Conservation (phyloP, 2,329 filamentous ascomycete genomes). For the Fusarium sp. region DNA sequence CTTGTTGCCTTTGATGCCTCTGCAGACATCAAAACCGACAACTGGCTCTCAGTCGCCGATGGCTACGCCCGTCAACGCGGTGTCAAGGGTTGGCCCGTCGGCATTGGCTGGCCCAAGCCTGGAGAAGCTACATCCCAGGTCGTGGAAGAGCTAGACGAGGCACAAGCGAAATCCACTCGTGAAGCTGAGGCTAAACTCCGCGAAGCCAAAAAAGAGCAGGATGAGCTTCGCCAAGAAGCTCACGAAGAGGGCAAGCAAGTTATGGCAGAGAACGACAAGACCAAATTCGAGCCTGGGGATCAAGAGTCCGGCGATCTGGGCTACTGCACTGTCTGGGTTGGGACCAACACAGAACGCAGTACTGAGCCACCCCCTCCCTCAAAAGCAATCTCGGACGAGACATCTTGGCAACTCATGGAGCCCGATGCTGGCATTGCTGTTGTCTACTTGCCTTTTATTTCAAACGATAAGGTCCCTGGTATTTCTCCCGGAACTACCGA, state of each 20-base stretch:
- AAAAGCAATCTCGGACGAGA: slow-evolving; percentile 68
- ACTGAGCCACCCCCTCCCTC: slow-evolving; percentile 62
- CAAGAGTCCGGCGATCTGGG: slow-evolving; percentile 72
- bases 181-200: slow-evolving; percentile 73
- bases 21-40: slow-evolving; percentile 91
- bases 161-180: slow-evolving; percentile 68
- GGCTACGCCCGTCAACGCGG: slow-evolving; percentile 91
- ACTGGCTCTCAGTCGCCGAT: slow-evolving; percentile 95
- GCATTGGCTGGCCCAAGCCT: slow-evolving; percentile 87
- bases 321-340: slow-evolving; percentile 96
- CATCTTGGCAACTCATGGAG: slow-evolving; percentile 73
- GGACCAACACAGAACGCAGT: slow-evolving; percentile 78
- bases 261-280: slow-evolving; percentile 45
- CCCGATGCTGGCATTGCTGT: slow-evolving; percentile 88
- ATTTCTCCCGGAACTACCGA: slow-evolving; percentile 87
- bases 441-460: slow-evolving; percentile 88
- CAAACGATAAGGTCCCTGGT: slow-evolving; percentile 80
- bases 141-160: slow-evolving; percentile 70
- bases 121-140: slow-evolving; percentile 68
- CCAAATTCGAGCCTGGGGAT: slow-evolving; percentile 55
- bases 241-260: slow-evolving; percentile 37
- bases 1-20: slow-evolving; percentile 94
- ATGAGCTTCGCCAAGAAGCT: slow-evolving; percentile 43
- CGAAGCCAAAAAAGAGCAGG: slow-evolving; percentile 65
- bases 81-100: slow-evolving; percentile 93